phyloP scores from a whole-genome alignment of 495 filamentous ascomycete genomes.

The Entonaema liquescens region DNA sequence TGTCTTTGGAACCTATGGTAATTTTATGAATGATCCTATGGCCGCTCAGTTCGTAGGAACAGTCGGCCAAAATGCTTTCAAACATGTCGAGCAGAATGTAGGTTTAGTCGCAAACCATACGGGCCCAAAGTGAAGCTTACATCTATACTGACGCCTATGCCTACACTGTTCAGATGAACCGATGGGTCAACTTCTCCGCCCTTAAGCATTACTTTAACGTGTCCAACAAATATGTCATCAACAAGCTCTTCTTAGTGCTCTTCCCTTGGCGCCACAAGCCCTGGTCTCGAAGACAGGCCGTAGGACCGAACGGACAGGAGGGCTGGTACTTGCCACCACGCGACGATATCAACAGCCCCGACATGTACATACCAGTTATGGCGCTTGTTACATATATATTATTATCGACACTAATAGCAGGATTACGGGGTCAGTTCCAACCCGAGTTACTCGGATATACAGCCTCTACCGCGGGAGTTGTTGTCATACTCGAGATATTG shows the following conservation, averaged over 20 bases:
- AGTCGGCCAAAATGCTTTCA: constrained; percentile 89
- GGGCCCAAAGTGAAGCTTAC: constrained; percentile 3
- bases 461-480: constrained; percentile 80
- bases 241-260: constrained; percentile 86
- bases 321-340: constrained; percentile 93
- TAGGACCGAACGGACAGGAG: constrained; percentile 73
- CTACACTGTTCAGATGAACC: constrained; percentile 83
- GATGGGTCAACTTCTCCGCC: constrained; percentile 88
- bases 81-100: constrained; percentile 91
- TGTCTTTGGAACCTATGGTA: constrained; percentile 76
- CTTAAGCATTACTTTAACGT: constrained; percentile 99
- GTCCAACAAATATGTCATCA: constrained; percentile 88
- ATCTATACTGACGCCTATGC: background rate
- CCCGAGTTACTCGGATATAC: constrained; percentile 91
- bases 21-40: constrained; percentile 89
- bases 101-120: constrained; percentile 16
- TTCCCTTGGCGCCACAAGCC: constrained; percentile 98
- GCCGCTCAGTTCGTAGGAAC: constrained; percentile 97
- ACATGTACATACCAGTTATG: constrained; percentile 98
- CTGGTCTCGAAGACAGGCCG: constrained; percentile 80
- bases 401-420: constrained; percentile 86
- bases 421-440: constrained; percentile 90
- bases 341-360: constrained; percentile 95
- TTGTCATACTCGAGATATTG: constrained; percentile 86
- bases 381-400: constrained; percentile 97